Evolutionary conservation across 2,329 filamentous ascomycete species (phyloP), one percentile per base, ranked within the genome.

Genomic region (Periconia sp.): DNA sequence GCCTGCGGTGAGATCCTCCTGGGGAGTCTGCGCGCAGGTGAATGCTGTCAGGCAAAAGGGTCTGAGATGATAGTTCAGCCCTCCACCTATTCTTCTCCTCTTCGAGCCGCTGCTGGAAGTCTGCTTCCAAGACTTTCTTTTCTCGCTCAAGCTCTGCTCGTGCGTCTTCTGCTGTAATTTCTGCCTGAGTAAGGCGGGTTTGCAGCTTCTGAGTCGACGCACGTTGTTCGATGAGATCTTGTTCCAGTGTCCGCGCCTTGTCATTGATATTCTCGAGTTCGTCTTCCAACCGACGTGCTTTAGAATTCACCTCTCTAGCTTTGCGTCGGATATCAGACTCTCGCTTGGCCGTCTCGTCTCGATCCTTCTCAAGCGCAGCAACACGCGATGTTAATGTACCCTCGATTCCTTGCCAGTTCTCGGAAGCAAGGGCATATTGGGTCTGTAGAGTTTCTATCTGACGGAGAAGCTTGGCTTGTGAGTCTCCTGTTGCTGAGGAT

Each of bases 361-460:
- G 84, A 68, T 99, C 95, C 65, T 88, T 94, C 68, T 99, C 94
- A 8, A 97, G 76, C 36, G 77, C 86, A 4, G 85, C 80, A 9
- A 94, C 80, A 43, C 92, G 83, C 16, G 89, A 84, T 36, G 92
- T 81, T 22, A 99, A 73, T 2, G 89, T 95, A 8, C 88, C 83
- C 69, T 99, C 92, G 49, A 99, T 95, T 1, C 91, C 89, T 65
- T 96, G 92, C 94, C 95, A 99, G 59, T 99, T 99, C 63, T 95
- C 90, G 56, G 89, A 94, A 1, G 94, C 94, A 40, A 95, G 85
- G 1, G 91, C 85, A 70, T 99, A 96, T 67, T 99, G 95, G 5
- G 89, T 94, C 70, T 99, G 94, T 25, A 99, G 74, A 1, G 89
- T 96, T 73, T 99, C 94, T 40, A 99, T 88, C 70, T 99, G 95